Conservation (phyloP, 164 flowering plant genomes). For the Chimonanthus praecox region DNA sequence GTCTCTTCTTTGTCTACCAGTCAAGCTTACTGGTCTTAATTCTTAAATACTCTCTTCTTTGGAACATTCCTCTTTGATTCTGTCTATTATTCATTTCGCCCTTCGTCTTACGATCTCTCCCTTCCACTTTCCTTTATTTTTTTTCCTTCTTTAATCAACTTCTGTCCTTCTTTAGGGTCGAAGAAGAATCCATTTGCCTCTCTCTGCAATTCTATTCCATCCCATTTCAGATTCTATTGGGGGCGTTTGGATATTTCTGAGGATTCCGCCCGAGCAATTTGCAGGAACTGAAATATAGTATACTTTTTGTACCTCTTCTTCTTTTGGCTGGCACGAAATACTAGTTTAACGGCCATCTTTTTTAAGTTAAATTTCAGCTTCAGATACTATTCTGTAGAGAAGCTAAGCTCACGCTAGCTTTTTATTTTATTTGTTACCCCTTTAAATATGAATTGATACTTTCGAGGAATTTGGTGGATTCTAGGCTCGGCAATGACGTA, state of each 20-base stretch:
- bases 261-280: not conserved
- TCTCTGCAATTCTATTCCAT: not conserved
- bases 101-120: not conserved
- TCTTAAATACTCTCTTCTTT: not conserved
- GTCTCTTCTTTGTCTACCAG: not conserved
- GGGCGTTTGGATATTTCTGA: not conserved
- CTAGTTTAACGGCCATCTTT: not conserved
- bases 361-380: not conserved
- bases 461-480: not conserved
- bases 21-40: not conserved
- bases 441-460: not conserved
- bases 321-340: not conserved
- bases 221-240: not conserved
- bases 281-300: not conserved
- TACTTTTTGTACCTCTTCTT: not conserved
- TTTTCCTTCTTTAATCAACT: not conserved
- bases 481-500: constrained; percentile 1
- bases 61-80: not conserved
- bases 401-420: not conserved
- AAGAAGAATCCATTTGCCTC: not conserved
- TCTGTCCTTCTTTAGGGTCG: not conserved
- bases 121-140: not conserved
- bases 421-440: not conserved
- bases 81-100: not conserved
- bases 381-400: not conserved